A percentile compares a stretch with the other conserved stretches of the same genome.
These are phyloP conservation scores for Cyclocybe aegerita DNA, from an alignment of 768 basidiomycete species.

Conservation along the genomic window DNA sequence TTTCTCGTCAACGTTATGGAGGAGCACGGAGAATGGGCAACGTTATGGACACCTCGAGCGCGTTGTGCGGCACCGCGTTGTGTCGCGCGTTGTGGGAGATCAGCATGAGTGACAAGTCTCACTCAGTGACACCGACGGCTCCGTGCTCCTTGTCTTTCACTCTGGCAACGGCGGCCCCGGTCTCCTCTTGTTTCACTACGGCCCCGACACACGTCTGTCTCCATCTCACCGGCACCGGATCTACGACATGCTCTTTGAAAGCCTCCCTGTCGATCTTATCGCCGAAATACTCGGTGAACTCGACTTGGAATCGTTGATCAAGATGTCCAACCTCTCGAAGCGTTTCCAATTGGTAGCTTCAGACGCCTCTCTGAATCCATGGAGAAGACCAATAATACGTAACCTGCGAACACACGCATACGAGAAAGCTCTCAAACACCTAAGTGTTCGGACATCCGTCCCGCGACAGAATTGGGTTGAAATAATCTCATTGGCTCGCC, in stretches of 20 bases:
- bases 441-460: constrained; percentile 62
- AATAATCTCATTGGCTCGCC: constrained; percentile 60
- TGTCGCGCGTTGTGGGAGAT: neutral
- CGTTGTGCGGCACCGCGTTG: neutral
- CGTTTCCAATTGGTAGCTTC: constrained; percentile 57
- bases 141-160: constrained; percentile 2
- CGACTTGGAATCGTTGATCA: constrained; percentile 59
- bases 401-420: constrained; percentile 48
- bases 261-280: constrained; percentile 76
- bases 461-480: constrained; percentile 83
- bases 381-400: constrained; percentile 69
- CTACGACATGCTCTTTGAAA: constrained; percentile 38
- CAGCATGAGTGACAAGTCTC: neutral
- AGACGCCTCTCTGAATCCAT: constrained; percentile 69
- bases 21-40: neutral
- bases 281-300: constrained; percentile 71
- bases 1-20: neutral
- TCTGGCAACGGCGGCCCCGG: constrained; percentile 5
- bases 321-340: constrained; percentile 59
- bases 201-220: constrained; percentile 6
- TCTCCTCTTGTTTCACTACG: constrained; percentile 1
- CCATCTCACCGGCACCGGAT: constrained; percentile 6
- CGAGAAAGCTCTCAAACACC: constrained; percentile 50
- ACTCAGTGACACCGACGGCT: constrained; percentile 3
- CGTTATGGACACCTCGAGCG: no score